These are phyloP conservation scores for Scenedesmus sp. DNA, from an alignment of 163 green algal species.

Conservation along the genomic window DNA sequence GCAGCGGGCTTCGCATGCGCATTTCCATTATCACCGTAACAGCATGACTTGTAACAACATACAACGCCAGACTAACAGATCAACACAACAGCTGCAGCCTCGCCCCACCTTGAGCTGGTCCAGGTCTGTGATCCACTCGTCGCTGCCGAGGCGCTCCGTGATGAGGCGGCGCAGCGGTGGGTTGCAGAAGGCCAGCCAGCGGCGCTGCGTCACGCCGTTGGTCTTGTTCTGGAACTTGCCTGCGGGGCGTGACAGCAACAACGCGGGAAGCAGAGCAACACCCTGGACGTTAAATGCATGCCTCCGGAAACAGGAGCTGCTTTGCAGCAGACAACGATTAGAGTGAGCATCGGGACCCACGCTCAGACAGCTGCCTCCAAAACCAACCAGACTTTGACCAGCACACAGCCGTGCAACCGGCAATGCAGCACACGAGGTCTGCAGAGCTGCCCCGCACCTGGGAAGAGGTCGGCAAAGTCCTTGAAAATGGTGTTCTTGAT, in stretches of 20 bases:
- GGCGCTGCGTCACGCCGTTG: conserved; percentile 94
- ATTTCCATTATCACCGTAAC: no score
- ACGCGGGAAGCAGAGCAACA: not conserved
- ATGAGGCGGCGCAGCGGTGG: conserved; percentile 89
- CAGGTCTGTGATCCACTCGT: conserved; percentile 96
- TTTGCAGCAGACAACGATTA: no score
- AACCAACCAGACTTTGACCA: not conserved
- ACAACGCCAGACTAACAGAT: not conserved
- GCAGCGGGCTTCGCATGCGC: no score
- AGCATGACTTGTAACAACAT: no score
- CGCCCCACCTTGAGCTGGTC: conserved; percentile 74
- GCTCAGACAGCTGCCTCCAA: no score
- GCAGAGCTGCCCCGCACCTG: conserved; percentile 26
- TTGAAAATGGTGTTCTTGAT: conserved; percentile 99
- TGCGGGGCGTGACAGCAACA: not conserved
- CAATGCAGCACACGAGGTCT: no score
- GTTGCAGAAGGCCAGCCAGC: conserved; percentile 99
- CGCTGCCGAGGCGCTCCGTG: conserved; percentile 86
- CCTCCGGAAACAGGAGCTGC: not conserved
- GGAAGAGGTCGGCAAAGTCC: conserved; percentile 90
- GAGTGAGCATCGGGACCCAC: no score
- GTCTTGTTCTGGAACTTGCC: conserved; percentile 99
- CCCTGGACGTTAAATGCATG: not conserved
- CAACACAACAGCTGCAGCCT: not conserved
- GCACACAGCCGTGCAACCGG: conserved; percentile 1